These are phyloP conservation scores for Acer yangbiense DNA, from an alignment of 345 rosid species.

Conservation along the genomic window DNA sequence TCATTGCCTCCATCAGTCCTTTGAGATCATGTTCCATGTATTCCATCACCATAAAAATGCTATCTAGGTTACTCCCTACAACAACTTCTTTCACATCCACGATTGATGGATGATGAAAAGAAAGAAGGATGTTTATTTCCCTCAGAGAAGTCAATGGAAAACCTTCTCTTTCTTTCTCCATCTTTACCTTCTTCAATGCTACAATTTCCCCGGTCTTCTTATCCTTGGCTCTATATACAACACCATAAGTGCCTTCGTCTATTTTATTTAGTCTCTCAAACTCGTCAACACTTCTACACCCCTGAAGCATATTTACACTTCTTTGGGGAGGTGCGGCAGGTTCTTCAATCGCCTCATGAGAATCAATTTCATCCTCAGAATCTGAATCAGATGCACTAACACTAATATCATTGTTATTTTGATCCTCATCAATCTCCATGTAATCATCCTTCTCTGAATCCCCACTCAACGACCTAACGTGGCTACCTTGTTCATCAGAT, in stretches of 20 bases:
- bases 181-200: conserved; percentile 98
- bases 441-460: conserved; percentile 61
- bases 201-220: conserved; percentile 93
- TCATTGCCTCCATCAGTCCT: conserved; percentile 95
- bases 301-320: conserved; percentile 91
- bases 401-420: conserved; percentile 34
- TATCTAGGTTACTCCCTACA: conserved; percentile 91
- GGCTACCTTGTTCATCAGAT: conserved; percentile 56
- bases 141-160: conserved; percentile 93
- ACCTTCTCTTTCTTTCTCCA: conserved; percentile 99
- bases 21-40: conserved; percentile 99
- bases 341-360: conserved; percentile 49
- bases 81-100: conserved; percentile 99
- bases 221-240: conserved; percentile 95
- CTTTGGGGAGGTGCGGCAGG: conserved; percentile 65
- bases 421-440: conserved; percentile 71
- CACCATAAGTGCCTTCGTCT: conserved; percentile 99
- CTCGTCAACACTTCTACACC: conserved; percentile 98
- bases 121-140: conserved; percentile 96
- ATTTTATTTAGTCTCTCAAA: conserved; percentile 97
- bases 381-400: conserved; percentile 46
- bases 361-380: conserved; percentile 54
- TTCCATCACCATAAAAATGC: conserved; percentile 99
- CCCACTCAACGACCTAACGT: conserved; percentile 53
- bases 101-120: conserved; percentile 91